Evolutionary conservation across 2,329 filamentous ascomycete species (phyloP).

Genomic region (Ophiobolus disseminans): DNA sequence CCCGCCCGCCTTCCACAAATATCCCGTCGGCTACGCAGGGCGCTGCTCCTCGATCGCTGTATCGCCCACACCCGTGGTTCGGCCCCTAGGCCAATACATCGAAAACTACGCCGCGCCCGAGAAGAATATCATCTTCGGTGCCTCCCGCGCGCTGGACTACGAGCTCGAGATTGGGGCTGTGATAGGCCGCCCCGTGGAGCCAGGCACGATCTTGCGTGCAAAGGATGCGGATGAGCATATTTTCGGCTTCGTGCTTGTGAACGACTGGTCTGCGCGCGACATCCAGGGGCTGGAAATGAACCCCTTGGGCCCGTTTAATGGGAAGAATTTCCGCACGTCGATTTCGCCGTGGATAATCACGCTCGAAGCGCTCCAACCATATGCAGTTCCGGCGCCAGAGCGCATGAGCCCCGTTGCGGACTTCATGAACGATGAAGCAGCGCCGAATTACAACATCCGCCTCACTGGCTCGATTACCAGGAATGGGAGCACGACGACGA

Average conservation of each 20-base stretch:
- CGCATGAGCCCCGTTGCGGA: conserved; percentile 28
- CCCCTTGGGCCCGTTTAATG: conserved; percentile 67
- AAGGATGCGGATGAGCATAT: conserved; percentile 60
- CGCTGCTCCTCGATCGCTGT: conserved; percentile 61
- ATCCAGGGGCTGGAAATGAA: conserved; percentile 68
- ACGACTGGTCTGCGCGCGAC: conserved; percentile 70
- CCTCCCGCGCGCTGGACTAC: conserved; percentile 54
- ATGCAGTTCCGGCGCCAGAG: conserved; percentile 28
- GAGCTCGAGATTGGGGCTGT: conserved; percentile 59
- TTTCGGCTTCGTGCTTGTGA: conserved; percentile 68
- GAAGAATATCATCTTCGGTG: conserved; percentile 59
- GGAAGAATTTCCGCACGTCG: conserved; percentile 66
- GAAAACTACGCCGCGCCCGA: conserved; percentile 46
- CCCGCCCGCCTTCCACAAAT: conserved; percentile 39
- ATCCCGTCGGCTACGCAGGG: conserved; percentile 61
- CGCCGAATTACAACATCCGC: conserved; percentile 34
- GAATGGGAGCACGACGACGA: conserved; percentile 23
- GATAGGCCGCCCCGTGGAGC: conserved; percentile 51
- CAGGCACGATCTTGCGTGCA: conserved; percentile 51
- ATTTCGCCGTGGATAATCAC: conserved; percentile 70
- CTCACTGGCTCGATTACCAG: conserved; percentile 31
- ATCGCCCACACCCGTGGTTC: conserved; percentile 52
- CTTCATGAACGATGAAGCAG: conserved; percentile 33
- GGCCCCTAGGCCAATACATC: conserved; percentile 38
- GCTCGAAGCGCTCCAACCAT: conserved; percentile 61